Evolutionary conservation across 345 rosid species (phyloP).

Genomic region (Eucalyptus viminalis): DNA sequence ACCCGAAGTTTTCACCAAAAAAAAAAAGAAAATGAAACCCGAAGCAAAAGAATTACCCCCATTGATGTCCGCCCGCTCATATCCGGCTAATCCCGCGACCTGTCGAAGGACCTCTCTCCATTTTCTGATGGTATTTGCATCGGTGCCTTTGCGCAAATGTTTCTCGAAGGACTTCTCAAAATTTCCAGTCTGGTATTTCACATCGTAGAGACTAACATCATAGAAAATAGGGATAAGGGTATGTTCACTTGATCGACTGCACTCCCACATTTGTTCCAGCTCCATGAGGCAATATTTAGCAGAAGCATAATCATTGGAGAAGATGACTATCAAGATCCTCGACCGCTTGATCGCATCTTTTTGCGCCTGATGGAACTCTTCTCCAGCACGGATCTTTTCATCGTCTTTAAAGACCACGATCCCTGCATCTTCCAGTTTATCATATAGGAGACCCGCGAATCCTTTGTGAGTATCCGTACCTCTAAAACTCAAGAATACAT

Average conservation of each 20-base stretch:
- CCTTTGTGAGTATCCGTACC: rapidly evolving
- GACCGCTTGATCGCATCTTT: neutral
- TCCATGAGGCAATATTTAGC: neutral
- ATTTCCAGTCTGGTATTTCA: neutral
- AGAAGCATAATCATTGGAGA: neutral
- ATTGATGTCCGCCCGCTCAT: neutral
- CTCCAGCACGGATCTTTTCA: rapidly evolving
- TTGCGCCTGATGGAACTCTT: rapidly evolving
- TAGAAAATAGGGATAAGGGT: neutral
- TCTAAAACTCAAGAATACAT: neutral
- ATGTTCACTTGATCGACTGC: rapidly evolving
- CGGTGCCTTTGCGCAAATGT: neutral
- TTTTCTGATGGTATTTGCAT: rapidly evolving
- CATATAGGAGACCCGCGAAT: rapidly evolving
- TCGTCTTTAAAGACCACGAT: neutral
- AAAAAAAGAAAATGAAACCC: no score
- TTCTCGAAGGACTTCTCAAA: neutral
- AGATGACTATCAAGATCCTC: neutral
- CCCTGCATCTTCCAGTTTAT: rapidly evolving
- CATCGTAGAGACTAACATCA: rapidly evolving
- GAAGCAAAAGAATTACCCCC: neutral
- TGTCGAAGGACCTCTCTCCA: rapidly evolving
- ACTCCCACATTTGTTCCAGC: neutral
- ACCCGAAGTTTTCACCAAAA: no score
- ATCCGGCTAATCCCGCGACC: rapidly evolving